Conservation (phyloP, 495 filamentous ascomycete species). For the Penicillium daleae region DNA sequence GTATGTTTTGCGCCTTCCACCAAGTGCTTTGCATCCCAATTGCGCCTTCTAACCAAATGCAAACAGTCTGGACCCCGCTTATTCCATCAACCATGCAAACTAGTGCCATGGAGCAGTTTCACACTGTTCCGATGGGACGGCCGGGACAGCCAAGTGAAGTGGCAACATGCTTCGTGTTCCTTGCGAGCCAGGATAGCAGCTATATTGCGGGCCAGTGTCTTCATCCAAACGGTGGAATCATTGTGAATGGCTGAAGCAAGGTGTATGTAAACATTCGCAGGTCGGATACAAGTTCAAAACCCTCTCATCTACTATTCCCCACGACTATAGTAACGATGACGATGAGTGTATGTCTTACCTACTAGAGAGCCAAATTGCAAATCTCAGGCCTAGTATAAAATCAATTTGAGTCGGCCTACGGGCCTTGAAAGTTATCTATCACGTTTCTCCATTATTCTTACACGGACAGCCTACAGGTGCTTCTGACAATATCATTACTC, state of each 20-base stretch:
- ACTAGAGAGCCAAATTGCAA: background rate
- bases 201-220: constrained; percentile 58
- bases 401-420: background rate
- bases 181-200: constrained; percentile 74
- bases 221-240: constrained; percentile 69
- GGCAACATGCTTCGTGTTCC: constrained; percentile 79
- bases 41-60: constrained; percentile 7
- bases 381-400: background rate
- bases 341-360: background rate
- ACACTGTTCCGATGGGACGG: constrained; percentile 72
- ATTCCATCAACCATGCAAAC: constrained; percentile 79
- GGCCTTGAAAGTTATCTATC: background rate
- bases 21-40: background rate
- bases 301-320: background rate
- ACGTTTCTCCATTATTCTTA: background rate
- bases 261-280: background rate
- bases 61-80: constrained; percentile 76
- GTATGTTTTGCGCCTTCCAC: constrained; percentile 31
- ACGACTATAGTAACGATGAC: background rate
- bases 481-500: too few species aligned
- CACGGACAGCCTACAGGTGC: background rate
- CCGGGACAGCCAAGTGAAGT: constrained; percentile 80
- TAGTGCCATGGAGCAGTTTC: constrained; percentile 71
- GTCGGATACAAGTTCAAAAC: background rate
- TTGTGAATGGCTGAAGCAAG: constrained; percentile 58